Percentiles rank a stretch among this genome's conserved stretches.
Conservation (phyloP, 23 red algal genomes). For the Gracilaria domingensis region DNA sequence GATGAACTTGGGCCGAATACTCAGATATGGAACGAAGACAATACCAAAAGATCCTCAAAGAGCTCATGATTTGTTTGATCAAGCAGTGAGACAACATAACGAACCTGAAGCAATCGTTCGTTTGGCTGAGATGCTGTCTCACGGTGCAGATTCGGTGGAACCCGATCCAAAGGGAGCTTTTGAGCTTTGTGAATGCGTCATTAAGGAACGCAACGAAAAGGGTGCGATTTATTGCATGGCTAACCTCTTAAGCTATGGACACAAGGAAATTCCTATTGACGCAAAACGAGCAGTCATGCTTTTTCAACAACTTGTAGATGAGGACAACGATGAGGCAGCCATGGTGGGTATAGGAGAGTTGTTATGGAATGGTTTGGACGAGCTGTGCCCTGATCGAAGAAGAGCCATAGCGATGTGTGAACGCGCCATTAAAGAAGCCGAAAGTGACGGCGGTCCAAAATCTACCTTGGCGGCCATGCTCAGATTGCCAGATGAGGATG, state of each 20-base stretch:
- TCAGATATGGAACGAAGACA: neutral
- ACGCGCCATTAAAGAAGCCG: neutral
- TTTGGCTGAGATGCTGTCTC: slow-evolving; percentile 1
- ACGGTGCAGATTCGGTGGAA: slow-evolving; percentile 3
- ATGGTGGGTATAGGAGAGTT: slow-evolving; percentile 14
- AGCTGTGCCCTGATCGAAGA: neutral
- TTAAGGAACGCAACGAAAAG: slow-evolving; percentile 26
- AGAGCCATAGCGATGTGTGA: slow-evolving; percentile 3
- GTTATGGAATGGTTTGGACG: neutral
- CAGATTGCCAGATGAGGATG: neutral
- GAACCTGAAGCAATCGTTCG: slow-evolving; percentile 6
- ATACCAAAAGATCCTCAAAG: neutral
- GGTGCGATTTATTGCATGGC: slow-evolving; percentile 54
- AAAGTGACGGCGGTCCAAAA: neutral
- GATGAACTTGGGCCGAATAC: slow-evolving; percentile 16
- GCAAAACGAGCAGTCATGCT: slow-evolving; percentile 20
- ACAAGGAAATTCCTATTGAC: slow-evolving; percentile 31
- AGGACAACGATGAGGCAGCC: slow-evolving; percentile 33
- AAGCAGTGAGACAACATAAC: neutral
- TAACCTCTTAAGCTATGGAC: slow-evolving; percentile 42
- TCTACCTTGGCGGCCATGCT: neutral
- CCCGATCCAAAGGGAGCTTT: slow-evolving; percentile 44
- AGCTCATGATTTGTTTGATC: slow-evolving; percentile 15
- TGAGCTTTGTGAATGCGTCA: slow-evolving; percentile 38
- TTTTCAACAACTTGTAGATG: slow-evolving; percentile 30